Evolutionary conservation across 2,329 filamentous ascomycete species (phyloP).

Genomic region (Pyrenophora teres): DNA sequence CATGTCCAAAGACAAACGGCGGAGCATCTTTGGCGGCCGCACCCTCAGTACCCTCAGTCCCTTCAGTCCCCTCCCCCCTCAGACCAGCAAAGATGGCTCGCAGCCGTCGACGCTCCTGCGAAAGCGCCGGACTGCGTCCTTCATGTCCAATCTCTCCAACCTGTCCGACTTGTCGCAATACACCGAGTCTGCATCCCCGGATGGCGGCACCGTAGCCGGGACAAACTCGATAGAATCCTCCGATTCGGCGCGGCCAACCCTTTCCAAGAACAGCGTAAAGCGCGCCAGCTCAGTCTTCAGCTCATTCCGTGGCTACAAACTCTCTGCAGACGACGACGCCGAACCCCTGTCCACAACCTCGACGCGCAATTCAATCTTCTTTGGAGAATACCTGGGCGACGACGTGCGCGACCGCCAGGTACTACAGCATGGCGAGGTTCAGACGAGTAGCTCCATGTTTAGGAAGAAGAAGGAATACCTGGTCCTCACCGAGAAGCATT

Average conservation of each 20-base stretch:
- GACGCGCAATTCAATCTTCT: slow-evolving; percentile 52
- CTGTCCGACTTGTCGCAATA: slow-evolving; percentile 36
- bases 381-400: slow-evolving; percentile 48
- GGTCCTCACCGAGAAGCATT: slow-evolving; percentile 70
- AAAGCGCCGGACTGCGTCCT: slow-evolving; percentile 46
- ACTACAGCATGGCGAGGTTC: slow-evolving; percentile 70
- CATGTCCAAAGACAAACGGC: slow-evolving; percentile 46
- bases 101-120: slow-evolving; percentile 44
- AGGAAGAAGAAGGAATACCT: slow-evolving; percentile 74
- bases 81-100: slow-evolving; percentile 39
- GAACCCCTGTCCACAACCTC: slow-evolving; percentile 55
- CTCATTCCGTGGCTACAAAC: slow-evolving; percentile 60
- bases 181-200: slow-evolving; percentile 25
- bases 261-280: slow-evolving; percentile 31
- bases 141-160: slow-evolving; percentile 42
- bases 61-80: slow-evolving; percentile 37
- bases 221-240: slow-evolving; percentile 18
- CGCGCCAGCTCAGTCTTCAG: slow-evolving; percentile 60
- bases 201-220: slow-evolving; percentile 12
- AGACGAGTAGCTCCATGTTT: slow-evolving; percentile 71
- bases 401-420: slow-evolving; percentile 50
- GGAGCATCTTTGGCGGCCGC: slow-evolving; percentile 45
- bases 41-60: slow-evolving; percentile 39
- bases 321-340: slow-evolving; percentile 56
- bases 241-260: slow-evolving; percentile 17